Conservation (phyloP, 1,139 yeast species). For the Candida albicans region DNA sequence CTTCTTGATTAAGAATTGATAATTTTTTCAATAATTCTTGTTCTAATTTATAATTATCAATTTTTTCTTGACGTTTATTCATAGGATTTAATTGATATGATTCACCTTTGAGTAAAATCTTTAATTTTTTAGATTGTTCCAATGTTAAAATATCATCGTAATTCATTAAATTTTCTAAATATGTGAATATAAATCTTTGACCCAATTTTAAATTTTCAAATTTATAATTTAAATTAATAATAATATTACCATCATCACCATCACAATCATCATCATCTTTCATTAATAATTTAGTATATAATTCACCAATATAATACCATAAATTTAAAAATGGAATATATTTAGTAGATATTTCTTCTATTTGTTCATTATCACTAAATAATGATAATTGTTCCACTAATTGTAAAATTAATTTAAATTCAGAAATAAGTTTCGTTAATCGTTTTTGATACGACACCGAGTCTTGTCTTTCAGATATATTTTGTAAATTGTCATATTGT, state of each 20-base stretch:
- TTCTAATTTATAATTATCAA: slow-evolving; percentile 63
- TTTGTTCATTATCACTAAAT: slow-evolving; percentile 60
- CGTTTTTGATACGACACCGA: slow-evolving; percentile 25
- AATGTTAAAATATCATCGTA: slow-evolving; percentile 38
- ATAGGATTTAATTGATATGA: slow-evolving; percentile 43
- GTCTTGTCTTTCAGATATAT: slow-evolving; percentile 26
- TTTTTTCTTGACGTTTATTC: slow-evolving; percentile 66
- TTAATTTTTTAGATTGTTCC: slow-evolving; percentile 38
- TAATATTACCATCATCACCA: too few species aligned
- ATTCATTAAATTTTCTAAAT: slow-evolving; percentile 39
- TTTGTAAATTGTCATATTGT: slow-evolving; percentile 11
- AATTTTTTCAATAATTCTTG: slow-evolving; percentile 52
- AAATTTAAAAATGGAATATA: slow-evolving; percentile 56
- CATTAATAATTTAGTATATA: slow-evolving; percentile 18
- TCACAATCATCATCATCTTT: slow-evolving; percentile 12
- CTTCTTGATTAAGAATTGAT: slow-evolving; percentile 29
- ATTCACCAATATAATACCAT: slow-evolving; percentile 51
- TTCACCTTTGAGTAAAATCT: slow-evolving; percentile 40
- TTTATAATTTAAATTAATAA: slow-evolving; percentile 27
- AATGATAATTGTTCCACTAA: slow-evolving; percentile 37
- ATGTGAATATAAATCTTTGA: slow-evolving; percentile 44
- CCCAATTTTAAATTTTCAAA: slow-evolving; percentile 41
- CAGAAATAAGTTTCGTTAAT: slow-evolving; percentile 23
- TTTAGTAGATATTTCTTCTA: slow-evolving; percentile 56
- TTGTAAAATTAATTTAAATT: slow-evolving; percentile 27